Base-by-base conservation (phyloP, 2,329 filamentous ascomycete genomes). In the Sclerotinia glacialis region DNA sequence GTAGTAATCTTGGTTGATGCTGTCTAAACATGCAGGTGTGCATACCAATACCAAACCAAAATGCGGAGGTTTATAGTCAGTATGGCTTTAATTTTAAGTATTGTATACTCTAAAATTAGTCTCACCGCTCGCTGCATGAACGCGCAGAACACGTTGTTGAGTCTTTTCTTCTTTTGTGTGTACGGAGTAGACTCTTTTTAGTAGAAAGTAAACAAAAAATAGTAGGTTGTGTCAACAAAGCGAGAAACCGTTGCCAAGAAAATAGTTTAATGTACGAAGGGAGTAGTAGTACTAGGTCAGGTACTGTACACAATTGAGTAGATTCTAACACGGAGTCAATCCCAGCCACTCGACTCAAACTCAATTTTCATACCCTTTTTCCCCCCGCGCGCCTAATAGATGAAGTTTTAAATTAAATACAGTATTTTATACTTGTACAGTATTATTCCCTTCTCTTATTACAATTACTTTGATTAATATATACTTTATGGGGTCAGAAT, bases 101-200 rank as follows among this genome's bases (percentile, higher is more conserved):
- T n/a, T n/a, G n/a, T n/a, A n/a, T n/a, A n/a, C n/a, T n/a, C n/a
- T n/a, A 64, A 54, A 55, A 46, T 64, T 64, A 64, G 61, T 64
- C 59, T 64, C 61, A 64, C 61, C 61, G 61, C 61, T 55, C 61
- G 61, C 61, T 55, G 61, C 61, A 64, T 55, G 47, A 64, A 64
- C 37, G 31, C 49, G 37, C 37, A 46, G 58, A 50, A 54, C 59
- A 62, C 34, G 59, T 49, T 61, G 28, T 61, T 61, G 44, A 46
- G n/a, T 42, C 37, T 40, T 40, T 40, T 55, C 9, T 14, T 40
- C 3, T 5, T 14, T 37, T 54, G n/a, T 21, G 31, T n/a, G 52
- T 55, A 40, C 18, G n/a, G 53, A n/a, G n/a, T n/a, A n/a, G n/a
- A 40, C 53, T 55, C 28, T 37, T 50, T 49, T 40, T 31, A 52